A percentile compares a stretch with the other conserved stretches of the same genome.
phyloP scores from a whole-genome alignment of 2,329 filamentous ascomycete species.

The Pleomassaria siparia region DNA sequence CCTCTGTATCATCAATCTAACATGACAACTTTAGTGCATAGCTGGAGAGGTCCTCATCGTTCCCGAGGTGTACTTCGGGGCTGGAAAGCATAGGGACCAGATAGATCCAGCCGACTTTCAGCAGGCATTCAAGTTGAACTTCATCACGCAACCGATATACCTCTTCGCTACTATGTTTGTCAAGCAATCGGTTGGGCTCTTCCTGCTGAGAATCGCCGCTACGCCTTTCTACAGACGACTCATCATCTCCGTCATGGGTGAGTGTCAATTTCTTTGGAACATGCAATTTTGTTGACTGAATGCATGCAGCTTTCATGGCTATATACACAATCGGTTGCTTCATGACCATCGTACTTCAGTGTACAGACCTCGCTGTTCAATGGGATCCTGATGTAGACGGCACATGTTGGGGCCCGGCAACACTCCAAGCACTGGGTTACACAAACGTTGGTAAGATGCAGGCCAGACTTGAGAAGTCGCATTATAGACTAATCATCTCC shows the following conservation, averaged over 20 bases:
- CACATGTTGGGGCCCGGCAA: too few species aligned
- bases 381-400: too few species aligned
- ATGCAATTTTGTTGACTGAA: constrained; percentile 14
- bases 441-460: too few species aligned
- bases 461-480: too few species aligned
- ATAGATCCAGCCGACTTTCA: constrained; percentile 38
- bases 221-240: constrained; percentile 44
- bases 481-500: constrained; percentile 22
- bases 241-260: constrained; percentile 49
- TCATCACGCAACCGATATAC: constrained; percentile 52
- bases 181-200: constrained; percentile 54
- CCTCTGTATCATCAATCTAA: constrained; percentile 8
- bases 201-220: constrained; percentile 50
- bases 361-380: too few species aligned
- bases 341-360: too few species aligned
- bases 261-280: constrained; percentile 15
- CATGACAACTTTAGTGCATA: constrained; percentile 29
- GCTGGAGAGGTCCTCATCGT: constrained; percentile 46
- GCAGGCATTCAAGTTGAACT: constrained; percentile 50
- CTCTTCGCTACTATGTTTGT: constrained; percentile 49
- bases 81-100: constrained; percentile 50
- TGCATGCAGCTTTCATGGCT: too few species aligned
- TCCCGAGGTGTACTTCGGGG: constrained; percentile 46
- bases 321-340: too few species aligned
- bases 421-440: too few species aligned